phyloP scores from a whole-genome alignment of 345 rosid species.

The Eutrema yunnanense region DNA sequence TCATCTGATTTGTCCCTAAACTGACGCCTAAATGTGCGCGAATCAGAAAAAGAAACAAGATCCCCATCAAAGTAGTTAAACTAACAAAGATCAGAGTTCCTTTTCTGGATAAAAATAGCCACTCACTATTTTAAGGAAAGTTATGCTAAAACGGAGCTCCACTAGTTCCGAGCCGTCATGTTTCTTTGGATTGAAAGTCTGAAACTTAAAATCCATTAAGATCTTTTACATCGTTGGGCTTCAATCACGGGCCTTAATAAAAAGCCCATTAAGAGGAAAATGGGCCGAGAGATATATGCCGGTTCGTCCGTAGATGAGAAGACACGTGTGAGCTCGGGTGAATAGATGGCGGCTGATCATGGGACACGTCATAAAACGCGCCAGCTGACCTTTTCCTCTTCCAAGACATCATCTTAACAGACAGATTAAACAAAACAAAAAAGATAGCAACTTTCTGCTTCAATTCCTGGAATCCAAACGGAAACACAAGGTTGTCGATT shows the following conservation, averaged over 20 bases:
- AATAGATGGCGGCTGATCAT: constrained; percentile 25
- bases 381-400: constrained; percentile 19
- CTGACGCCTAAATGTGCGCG: constrained; percentile 11
- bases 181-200: neutral
- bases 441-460: neutral
- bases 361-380: constrained; percentile 28
- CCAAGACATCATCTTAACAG: constrained; percentile 1
- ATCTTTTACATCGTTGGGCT: neutral
- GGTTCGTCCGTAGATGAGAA: constrained; percentile 17
- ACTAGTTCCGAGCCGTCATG: neutral
- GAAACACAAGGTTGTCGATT: neutral
- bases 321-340: constrained; percentile 13
- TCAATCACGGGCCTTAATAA: neutral
- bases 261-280: neutral
- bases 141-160: neutral
- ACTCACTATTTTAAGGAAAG: constrained; percentile 3
- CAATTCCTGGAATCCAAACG: constrained; percentile 1
- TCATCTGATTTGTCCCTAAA: constrained; percentile 3
- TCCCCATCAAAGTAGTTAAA: constrained; percentile 13
- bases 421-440: neutral
- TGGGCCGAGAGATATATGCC: constrained; percentile 5
- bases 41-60: neutral
- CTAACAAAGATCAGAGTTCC: neutral
- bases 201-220: neutral
- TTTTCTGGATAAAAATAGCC: neutral